These are phyloP conservation scores for Phytophthora palmivora DNA, from an alignment of 352 stramenopile species.

Conservation along the genomic window DNA sequence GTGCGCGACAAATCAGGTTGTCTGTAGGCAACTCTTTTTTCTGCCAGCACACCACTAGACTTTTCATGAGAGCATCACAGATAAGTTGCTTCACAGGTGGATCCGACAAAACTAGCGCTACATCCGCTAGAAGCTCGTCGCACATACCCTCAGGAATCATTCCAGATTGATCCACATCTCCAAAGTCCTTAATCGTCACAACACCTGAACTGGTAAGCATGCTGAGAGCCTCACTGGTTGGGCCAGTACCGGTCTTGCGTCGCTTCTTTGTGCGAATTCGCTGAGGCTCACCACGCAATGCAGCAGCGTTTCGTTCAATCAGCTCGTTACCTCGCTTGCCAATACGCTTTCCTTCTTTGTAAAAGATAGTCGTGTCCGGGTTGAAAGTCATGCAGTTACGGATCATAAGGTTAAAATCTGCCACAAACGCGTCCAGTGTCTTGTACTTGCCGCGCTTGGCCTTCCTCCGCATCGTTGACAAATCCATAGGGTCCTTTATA, in stretches of 20 bases:
- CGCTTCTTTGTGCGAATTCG: constrained; percentile 81
- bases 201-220: constrained; percentile 79
- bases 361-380: constrained; percentile 86
- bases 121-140: constrained; percentile 77
- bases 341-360: constrained; percentile 88
- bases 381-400: constrained; percentile 91
- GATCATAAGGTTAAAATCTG: constrained; percentile 89
- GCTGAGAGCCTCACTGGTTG: constrained; percentile 62
- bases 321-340: constrained; percentile 82
- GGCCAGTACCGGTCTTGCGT: constrained; percentile 58
- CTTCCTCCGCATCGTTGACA: constrained; percentile 86
- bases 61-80: constrained; percentile 77
- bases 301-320: constrained; percentile 72
- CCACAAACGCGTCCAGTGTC: constrained; percentile 75
- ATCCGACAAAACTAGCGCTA: constrained; percentile 79
- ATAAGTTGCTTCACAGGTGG: constrained; percentile 83
- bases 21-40: constrained; percentile 81
- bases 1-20: constrained; percentile 72
- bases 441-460: constrained; percentile 85
- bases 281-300: constrained; percentile 75
- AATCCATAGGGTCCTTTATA: constrained; percentile 87
- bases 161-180: constrained; percentile 76
- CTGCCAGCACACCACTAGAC: constrained; percentile 64
- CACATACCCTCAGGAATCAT: constrained; percentile 88
- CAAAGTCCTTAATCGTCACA: constrained; percentile 71